Evolutionary conservation across 495 filamentous ascomycete species (phyloP), one percentile per base, ranked within the genome.

Genomic region (Aspergillus diversus): DNA sequence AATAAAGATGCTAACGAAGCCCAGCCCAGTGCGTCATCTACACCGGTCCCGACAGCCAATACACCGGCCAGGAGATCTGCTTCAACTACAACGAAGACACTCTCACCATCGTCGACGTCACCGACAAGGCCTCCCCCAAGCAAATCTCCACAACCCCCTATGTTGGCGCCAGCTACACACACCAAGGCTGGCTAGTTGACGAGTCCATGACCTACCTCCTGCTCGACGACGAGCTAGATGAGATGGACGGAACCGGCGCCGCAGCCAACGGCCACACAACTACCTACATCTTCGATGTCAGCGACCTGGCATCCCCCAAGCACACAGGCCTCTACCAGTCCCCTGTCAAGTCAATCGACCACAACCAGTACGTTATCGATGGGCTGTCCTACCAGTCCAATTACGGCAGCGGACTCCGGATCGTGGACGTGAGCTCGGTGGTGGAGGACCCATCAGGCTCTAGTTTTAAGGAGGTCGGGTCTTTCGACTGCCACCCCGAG

Each of bases 21-120:
- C 0, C 61, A 68, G 65, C 65, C 8, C 65, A 68, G 52, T 68
- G 65, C 55, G 61, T 68, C 27, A 62, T 68, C 58, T 68, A 68
- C 55, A 46, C 39, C 12, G 66, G 66, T 13, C 66, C 61, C 32
- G 61, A 64, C 33, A 57, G 39, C 32, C 37, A 58, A 15, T 68
- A 68, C 62, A 62, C 27, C 15, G 61, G 52, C 55, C 58, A 58
- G 5, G 61, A 64, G 21, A 68, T 68, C 62, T 68, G 61, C 61
- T 68, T 68, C 62, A 68, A 68, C 66, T 68, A 64, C 59, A 68
- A 68, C 58, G 66, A 68, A 42, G 66, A 68, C 48, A 62, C 48
- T 13, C 55, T 64, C 39, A 68, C 66, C 5, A 68, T 68, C 39
- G 65, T 61, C 39, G 65, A 68, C n/a, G 54, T 68, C 13, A 68